A percentile compares a stretch with the other conserved stretches of the same genome.
phyloP scores from a whole-genome alignment of 345 rosid genomes.

The Populus euphratica region DNA sequence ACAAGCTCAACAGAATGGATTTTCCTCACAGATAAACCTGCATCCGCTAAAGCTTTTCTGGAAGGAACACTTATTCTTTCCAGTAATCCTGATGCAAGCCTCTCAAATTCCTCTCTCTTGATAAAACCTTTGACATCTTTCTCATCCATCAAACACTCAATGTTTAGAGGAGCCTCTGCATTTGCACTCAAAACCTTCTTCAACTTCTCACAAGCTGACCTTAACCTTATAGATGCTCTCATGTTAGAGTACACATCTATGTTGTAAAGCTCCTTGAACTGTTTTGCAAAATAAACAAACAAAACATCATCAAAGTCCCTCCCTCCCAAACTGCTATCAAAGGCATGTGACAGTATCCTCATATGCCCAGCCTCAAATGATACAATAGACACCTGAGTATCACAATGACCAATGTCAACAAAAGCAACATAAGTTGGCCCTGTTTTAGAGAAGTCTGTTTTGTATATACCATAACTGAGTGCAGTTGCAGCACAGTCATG shows the following conservation, averaged over 20 bases:
- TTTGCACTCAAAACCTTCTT: conserved; percentile 63
- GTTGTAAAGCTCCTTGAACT: conserved; percentile 50
- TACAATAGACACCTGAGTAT: conserved; percentile 52
- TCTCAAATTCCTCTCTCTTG: conserved; percentile 63
- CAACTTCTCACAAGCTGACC: conserved; percentile 58
- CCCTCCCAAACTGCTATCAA: conserved; percentile 56
- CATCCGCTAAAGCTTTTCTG: conserved; percentile 46
- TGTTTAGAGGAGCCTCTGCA: conserved; percentile 53
- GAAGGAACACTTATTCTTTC: conserved; percentile 44
- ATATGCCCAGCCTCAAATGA: conserved; percentile 49
- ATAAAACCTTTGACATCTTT: conserved; percentile 58
- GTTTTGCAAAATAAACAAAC: conserved; percentile 49
- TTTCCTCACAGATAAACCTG: conserved; percentile 37
- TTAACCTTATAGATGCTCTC: conserved; percentile 46
- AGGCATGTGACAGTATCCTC: conserved; percentile 52
- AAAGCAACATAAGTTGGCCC: conserved; percentile 46
- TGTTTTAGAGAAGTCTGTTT: conserved; percentile 41
- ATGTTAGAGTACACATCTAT: conserved; percentile 52
- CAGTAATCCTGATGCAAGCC: conserved; percentile 38
- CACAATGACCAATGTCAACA: conserved; percentile 60
- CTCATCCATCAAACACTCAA: conserved; percentile 69
- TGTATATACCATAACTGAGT: conserved; percentile 57
- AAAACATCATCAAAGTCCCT: conserved; percentile 56
- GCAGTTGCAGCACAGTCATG: conserved; percentile 61
- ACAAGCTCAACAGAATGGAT: conserved; percentile 54